Conservation (phyloP, 371 early-diverging fungal genomes). For the Umbelopsis sp. region DNA sequence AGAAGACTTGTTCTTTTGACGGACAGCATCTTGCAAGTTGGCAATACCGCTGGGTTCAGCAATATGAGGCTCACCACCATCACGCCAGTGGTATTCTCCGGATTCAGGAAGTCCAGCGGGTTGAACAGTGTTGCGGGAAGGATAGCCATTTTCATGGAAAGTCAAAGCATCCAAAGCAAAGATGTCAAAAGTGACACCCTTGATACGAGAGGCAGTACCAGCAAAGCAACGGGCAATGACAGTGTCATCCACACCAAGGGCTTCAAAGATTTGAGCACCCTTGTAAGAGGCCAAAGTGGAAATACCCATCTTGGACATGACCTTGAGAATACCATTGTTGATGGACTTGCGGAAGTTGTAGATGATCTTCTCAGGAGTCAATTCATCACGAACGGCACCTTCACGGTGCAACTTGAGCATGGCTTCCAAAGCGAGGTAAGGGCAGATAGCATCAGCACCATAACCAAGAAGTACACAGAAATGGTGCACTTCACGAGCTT, state of each 20-base stretch:
- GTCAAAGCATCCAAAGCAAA: conserved; percentile 90
- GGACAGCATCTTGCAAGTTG: conserved; percentile 94
- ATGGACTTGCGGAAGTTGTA: conserved; percentile 84
- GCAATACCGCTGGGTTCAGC: conserved; percentile 90
- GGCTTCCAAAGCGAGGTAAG: conserved; percentile 88
- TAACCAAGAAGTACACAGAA: conserved; percentile 95
- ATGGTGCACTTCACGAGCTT: conserved; percentile 97
- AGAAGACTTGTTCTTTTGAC: conserved; percentile 82
- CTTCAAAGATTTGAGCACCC: conserved; percentile 98
- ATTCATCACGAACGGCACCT: conserved; percentile 61
- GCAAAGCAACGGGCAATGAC: conserved; percentile 91
- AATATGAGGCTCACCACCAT: conserved; percentile 91
- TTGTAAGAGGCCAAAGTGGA: conserved; percentile 97
- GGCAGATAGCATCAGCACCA: conserved; percentile 96
- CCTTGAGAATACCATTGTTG: conserved; percentile 94
- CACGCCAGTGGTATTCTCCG: conserved; percentile 96
- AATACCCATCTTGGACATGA: conserved; percentile 99
- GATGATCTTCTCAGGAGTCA: conserved; percentile 62
- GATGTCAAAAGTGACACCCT: conserved; percentile 86
- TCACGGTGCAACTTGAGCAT: conserved; percentile 90
- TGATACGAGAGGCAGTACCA: conserved; percentile 95
- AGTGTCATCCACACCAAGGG: conserved; percentile 87
- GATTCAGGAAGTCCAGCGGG: conserved; percentile 81
- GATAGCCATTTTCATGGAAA: conserved; percentile 87
- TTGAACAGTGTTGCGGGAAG: conserved; percentile 66